phyloP scores from a whole-genome alignment of 352 stramenopile species.

The Aphanomyces astaci region DNA sequence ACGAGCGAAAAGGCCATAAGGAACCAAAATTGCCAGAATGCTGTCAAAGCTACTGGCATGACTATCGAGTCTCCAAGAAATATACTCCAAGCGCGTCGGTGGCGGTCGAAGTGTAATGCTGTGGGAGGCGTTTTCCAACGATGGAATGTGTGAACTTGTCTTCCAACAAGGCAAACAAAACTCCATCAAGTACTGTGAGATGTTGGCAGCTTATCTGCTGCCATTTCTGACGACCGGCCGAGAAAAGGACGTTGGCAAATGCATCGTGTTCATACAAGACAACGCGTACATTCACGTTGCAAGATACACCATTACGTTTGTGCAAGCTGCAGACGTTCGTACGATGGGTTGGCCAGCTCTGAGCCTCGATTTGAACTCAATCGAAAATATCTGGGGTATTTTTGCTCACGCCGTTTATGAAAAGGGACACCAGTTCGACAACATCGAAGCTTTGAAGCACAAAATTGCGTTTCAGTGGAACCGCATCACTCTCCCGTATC shows the following conservation, averaged over 20 bases:
- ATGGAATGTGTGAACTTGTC: neutral
- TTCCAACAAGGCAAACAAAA: neutral
- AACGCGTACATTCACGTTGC: slow-evolving; percentile 1
- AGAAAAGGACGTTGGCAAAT: neutral
- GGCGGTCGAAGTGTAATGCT: neutral
- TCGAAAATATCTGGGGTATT: slow-evolving; percentile 16
- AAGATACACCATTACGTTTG: neutral
- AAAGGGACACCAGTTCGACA: slow-evolving; percentile 1
- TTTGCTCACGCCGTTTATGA: neutral
- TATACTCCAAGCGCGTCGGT: neutral
- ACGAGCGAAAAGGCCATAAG: no score
- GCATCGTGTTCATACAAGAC: neutral
- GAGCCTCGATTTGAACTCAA: slow-evolving; percentile 12
- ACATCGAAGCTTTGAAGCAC: neutral
- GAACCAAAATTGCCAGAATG: no score
- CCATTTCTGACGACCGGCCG: slow-evolving; percentile 23
- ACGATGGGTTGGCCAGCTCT: neutral
- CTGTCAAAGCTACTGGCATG: neutral
- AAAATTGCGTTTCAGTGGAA: neutral
- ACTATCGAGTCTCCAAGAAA: neutral
- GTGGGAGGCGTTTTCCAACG: neutral
- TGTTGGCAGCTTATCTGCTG: slow-evolving; percentile 25
- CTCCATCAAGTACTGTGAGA: slow-evolving; percentile 28
- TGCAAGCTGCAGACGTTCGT: neutral
- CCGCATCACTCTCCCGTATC: neutral